A percentile compares a stretch with the other conserved stretches of the same genome.
These are phyloP conservation scores for Gracilariopsis chorda DNA, from an alignment of 23 red algal genomes.

Conservation along the genomic window DNA sequence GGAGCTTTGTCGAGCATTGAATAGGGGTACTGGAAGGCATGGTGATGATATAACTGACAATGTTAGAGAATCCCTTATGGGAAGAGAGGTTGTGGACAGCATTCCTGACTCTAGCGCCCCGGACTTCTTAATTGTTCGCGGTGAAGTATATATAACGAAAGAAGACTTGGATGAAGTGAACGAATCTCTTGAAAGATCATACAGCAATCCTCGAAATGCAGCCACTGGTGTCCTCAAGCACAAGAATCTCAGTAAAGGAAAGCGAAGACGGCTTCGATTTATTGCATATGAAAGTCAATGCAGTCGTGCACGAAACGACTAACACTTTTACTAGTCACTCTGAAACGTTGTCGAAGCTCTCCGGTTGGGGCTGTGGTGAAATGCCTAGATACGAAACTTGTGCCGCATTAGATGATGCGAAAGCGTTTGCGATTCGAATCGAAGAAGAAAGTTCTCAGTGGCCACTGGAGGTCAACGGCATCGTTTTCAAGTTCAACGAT, in stretches of 20 bases:
- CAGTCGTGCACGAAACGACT: too few relatives aligned
- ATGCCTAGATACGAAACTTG: background rate
- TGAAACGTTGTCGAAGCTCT: background rate
- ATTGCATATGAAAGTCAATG: slow-evolving; percentile 52
- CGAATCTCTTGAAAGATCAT: background rate
- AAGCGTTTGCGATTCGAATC: slow-evolving; percentile 19
- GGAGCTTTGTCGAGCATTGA: slow-evolving; percentile 12
- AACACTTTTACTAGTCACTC: background rate
- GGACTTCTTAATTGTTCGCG: slow-evolving; percentile 8
- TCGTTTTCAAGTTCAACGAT: slow-evolving; percentile 63
- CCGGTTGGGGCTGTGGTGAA: slow-evolving; percentile 35
- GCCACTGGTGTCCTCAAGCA: slow-evolving; percentile 69
- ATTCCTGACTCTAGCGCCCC: background rate
- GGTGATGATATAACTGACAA: slow-evolving; percentile 61
- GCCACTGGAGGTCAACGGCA: slow-evolving; percentile 35
- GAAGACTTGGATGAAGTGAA: slow-evolving; percentile 38
- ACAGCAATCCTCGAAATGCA: slow-evolving; percentile 59
- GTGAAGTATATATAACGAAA: slow-evolving; percentile 51
- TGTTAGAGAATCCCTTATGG: slow-evolving; percentile 17
- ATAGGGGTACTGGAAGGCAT: slow-evolving; percentile 27
- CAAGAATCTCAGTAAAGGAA: slow-evolving; percentile 6
- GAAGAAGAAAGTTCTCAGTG: background rate
- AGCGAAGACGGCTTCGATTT: slow-evolving; percentile 38
- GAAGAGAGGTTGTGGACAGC: background rate
- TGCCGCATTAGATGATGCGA: background rate